Conservation (phyloP, 2,329 filamentous ascomycete genomes). For the Pleochaeta shiraiana region DNA sequence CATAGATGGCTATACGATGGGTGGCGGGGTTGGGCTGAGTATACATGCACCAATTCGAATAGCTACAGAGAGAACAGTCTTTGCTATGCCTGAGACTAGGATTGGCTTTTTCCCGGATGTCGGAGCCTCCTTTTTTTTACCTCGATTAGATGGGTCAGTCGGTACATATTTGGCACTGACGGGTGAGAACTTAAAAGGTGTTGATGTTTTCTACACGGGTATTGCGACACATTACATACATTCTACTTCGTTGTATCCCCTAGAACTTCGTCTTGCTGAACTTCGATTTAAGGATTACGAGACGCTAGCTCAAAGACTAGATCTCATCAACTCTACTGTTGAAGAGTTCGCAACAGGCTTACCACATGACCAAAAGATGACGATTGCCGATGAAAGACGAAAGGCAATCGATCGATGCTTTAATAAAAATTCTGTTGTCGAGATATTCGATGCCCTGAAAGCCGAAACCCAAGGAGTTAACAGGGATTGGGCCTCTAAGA, state of each 20-base stretch:
- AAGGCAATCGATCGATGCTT: constrained; percentile 73
- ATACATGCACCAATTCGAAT: constrained; percentile 92
- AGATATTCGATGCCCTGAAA: constrained; percentile 39
- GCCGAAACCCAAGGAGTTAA: constrained; percentile 23
- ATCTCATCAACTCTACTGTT: constrained; percentile 65
- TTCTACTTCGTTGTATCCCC: constrained; percentile 59
- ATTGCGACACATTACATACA: constrained; percentile 93
- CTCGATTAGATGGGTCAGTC: constrained; percentile 63
- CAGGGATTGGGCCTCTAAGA: constrained; percentile 56
- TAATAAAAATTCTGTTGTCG: constrained; percentile 38
- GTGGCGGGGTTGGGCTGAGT: constrained; percentile 83
- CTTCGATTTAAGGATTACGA: constrained; percentile 70
- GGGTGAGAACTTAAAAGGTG: constrained; percentile 60
- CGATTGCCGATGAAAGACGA: constrained; percentile 47
- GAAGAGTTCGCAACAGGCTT: constrained; percentile 80
- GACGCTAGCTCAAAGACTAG: constrained; percentile 35
- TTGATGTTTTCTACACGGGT: constrained; percentile 74
- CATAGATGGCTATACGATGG: constrained; percentile 98
- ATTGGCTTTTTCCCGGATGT: constrained; percentile 99
- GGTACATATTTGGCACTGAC: constrained; percentile 91
- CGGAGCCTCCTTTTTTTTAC: constrained; percentile 87
- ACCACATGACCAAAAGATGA: constrained; percentile 48
- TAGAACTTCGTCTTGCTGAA: constrained; percentile 74
- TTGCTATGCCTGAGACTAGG: constrained; percentile 96
- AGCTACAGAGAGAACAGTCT: constrained; percentile 84